phyloP scores from a whole-genome alignment of 805 yeast genomes.

The Zygosaccharomyces rouxii region DNA sequence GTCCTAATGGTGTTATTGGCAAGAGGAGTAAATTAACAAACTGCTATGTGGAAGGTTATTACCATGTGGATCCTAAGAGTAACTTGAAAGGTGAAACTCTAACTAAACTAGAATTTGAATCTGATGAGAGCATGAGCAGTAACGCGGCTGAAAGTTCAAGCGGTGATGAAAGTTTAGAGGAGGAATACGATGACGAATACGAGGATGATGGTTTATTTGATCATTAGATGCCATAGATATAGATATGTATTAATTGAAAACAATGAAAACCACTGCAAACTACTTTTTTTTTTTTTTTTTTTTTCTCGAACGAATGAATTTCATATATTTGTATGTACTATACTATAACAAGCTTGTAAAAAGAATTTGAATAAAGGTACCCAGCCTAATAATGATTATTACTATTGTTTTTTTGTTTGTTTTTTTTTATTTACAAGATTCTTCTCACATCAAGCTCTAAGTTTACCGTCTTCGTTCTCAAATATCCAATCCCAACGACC shows the following conservation, averaged over 20 bases:
- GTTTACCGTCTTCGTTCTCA: conserved; percentile 25
- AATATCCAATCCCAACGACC: conserved; percentile 87
- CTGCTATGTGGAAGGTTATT: conserved; percentile 82
- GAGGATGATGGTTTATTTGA: conserved; percentile 65
- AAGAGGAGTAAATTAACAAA: conserved; percentile 62
- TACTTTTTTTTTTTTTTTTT: too few relatives aligned
- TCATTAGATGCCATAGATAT: conserved; percentile 19
- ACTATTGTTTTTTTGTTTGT: too few relatives aligned
- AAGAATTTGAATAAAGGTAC: conserved; percentile 2
- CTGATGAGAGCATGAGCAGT: conserved; percentile 25
- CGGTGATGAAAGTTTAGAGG: conserved; percentile 29
- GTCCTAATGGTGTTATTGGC: conserved; percentile 60
- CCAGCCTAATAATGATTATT: conserved; percentile 1
- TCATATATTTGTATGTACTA: background rate
- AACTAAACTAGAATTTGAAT: conserved; percentile 33
- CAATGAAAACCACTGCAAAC: background rate
- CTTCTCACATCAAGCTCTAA: conserved; percentile 4
- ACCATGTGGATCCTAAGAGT: conserved; percentile 55
- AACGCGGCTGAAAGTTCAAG: conserved; percentile 34
- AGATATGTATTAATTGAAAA: background rate
- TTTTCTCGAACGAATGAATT: too few relatives aligned
- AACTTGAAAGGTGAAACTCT: conserved; percentile 56
- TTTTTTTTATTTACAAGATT: conserved; percentile 12
- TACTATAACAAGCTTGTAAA: conserved; percentile 2
- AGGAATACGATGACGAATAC: conserved; percentile 36